phyloP scores from a whole-genome alignment of 768 basidiomycete species.

The Suillus occidentalis region DNA sequence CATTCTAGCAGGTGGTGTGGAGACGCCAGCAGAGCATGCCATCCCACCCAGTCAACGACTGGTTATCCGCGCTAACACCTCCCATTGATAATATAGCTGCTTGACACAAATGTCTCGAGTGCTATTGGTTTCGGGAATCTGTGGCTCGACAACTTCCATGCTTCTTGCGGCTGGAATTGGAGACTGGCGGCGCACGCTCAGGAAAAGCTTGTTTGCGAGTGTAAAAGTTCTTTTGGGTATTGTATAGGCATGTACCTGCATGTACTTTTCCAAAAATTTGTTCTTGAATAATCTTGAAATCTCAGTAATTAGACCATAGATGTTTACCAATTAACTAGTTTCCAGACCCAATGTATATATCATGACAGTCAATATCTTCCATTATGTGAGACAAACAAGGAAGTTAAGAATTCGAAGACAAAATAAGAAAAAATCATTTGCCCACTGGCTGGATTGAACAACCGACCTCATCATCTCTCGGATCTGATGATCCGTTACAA shows the following conservation, averaged over 20 bases:
- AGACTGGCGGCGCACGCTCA: not conserved
- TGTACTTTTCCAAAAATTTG: not conserved
- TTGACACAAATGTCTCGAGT: not conserved
- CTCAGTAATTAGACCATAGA: not conserved
- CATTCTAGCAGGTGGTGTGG: constrained; percentile 63
- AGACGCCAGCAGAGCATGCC: constrained; percentile 43
- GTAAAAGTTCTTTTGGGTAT: not conserved
- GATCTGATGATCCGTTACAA: constrained; percentile 24
- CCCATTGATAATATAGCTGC: constrained; percentile 2
- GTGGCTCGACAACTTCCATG: not conserved
- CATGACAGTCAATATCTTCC: not conserved
- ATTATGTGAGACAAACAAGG: not conserved
- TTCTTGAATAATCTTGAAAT: not conserved
- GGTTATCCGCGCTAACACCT: constrained; percentile 22
- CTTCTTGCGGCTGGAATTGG: not conserved
- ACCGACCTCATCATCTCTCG: constrained; percentile 41
- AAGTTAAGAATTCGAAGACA: not conserved
- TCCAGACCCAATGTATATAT: no score
- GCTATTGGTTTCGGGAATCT: not conserved
- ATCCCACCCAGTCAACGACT: constrained; percentile 49
- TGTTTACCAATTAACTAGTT: not conserved
- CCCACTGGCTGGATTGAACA: constrained; percentile 47
- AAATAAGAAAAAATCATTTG: constrained; percentile 14
- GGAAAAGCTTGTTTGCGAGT: not conserved
- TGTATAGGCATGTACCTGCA: not conserved